Evolutionary conservation across 495 filamentous ascomycete species (phyloP), one percentile per base, ranked within the genome.

Genomic region (Lichina pygmaea): DNA sequence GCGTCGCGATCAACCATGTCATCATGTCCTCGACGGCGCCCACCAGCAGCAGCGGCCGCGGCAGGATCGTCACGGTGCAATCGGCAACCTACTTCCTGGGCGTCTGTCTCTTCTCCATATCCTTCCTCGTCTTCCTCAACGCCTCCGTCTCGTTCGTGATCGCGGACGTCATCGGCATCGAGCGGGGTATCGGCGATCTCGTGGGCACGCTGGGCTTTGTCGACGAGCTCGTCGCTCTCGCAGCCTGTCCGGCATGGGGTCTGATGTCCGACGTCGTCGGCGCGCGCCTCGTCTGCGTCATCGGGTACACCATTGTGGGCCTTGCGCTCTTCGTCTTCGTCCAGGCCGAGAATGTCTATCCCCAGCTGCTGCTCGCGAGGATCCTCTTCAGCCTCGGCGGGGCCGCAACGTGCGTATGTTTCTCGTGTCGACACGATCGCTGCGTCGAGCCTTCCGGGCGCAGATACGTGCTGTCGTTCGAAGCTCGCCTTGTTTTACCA

Each of bases 111-210:
- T 94, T 93, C 65, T 86, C 79, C 52, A 99, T 99, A 53, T 78
- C 81, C 34, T 93, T 95, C 63, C 73, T 99, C 46, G 89, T 99
- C 43, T 99, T 94, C 65, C 76, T 99, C 51, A 99, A 95, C 62
- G 78, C 78, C 52, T 78, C 78, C 53, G 65, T 95, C 47, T 86
- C 82, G 33, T 99, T 95, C 60, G 83, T 95, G 44, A 78, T 95
- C 50, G 93, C 85, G 7, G 80, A 93, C 58, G 65, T 92, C 36
- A 73, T 99, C 46, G 81, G 81, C 42, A 39, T 39, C 36, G 36
- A 15, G 63, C 58, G 73, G 42, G 70, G 72, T 44, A 81, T 93
- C 31, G 89, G 89, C 33, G 75, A 93, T 64, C 75, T 83, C 5
- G 85, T 93, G 15, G 89, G 89, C 17, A 94, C 86, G 1, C 66